phyloP scores from a whole-genome alignment of 768 basidiomycete species.

The Agaricus bisporus region DNA sequence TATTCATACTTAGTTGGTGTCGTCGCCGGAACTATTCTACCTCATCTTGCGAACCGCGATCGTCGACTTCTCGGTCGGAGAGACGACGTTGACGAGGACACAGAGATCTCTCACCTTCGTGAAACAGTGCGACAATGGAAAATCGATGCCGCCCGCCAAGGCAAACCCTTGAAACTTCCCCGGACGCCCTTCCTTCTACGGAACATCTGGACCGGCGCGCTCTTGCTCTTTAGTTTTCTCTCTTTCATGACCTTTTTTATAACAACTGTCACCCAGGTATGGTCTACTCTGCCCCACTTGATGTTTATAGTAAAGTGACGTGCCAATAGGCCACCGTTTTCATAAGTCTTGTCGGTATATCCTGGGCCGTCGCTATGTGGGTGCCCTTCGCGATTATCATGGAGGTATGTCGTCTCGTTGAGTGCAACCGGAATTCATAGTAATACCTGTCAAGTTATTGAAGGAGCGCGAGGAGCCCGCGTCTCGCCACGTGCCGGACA shows the following conservation, averaged over 20 bases:
- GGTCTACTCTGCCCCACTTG: constrained; percentile 9
- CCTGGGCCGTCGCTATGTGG: constrained; percentile 98
- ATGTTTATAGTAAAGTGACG: background rate
- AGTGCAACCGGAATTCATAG: background rate
- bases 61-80: constrained; percentile 68
- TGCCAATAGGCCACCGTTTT: constrained; percentile 63
- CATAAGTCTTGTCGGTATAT: constrained; percentile 83
- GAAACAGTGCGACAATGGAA: constrained; percentile 77
- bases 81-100: constrained; percentile 68
- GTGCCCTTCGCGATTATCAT: constrained; percentile 96
- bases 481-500: constrained; percentile 14
- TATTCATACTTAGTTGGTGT: constrained; percentile 65
- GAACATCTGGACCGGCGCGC: constrained; percentile 89
- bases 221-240: constrained; percentile 72
- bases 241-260: constrained; percentile 88
- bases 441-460: constrained; percentile 42
- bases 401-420: constrained; percentile 54
- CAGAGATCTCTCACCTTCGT: constrained; percentile 64
- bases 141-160: constrained; percentile 72
- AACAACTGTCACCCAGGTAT: constrained; percentile 64
- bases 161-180: constrained; percentile 72
- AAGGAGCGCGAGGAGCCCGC: constrained; percentile 56
- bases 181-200: constrained; percentile 87
- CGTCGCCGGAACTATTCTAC: constrained; percentile 72
- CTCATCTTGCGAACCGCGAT: constrained; percentile 78